Percentiles rank a stretch among this genome's conserved stretches.
Evolutionary conservation across 495 filamentous ascomycete genomes (phyloP).

Genomic region (Apodospora peruviana): DNA sequence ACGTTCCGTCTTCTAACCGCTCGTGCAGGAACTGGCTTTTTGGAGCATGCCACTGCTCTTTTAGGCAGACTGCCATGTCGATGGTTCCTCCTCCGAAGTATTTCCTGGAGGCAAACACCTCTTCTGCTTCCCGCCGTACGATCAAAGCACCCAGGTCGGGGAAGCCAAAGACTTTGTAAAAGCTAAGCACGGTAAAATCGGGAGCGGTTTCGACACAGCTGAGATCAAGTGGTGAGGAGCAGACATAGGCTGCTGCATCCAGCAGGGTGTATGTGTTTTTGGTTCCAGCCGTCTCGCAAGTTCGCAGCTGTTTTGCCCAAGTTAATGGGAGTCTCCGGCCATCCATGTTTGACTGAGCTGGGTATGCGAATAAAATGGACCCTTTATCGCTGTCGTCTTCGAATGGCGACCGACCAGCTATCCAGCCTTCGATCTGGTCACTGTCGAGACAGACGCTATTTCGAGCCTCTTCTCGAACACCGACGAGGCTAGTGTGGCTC

Average conservation of each 20-base stretch:
- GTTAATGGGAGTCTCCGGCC: conserved; percentile 67
- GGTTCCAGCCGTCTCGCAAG: neutral
- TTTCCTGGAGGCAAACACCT: conserved; percentile 55
- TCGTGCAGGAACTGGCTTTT: conserved; percentile 72
- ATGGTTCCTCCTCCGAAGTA: conserved; percentile 98
- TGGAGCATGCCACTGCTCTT: conserved; percentile 67
- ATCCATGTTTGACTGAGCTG: conserved; percentile 91
- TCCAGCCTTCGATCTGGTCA: conserved; percentile 64
- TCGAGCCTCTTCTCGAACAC: conserved; percentile 66
- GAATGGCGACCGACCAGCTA: conserved; percentile 28
- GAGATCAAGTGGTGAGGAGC: conserved; percentile 72
- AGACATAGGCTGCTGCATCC: conserved; percentile 83
- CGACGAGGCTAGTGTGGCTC: conserved; percentile 83
- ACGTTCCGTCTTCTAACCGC: conserved; percentile 80
- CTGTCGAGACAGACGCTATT: conserved; percentile 64
- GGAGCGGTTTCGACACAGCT: conserved; percentile 56
- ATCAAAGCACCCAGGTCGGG: conserved; percentile 87
- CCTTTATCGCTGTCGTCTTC: conserved; percentile 3
- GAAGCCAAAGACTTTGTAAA: conserved; percentile 97
- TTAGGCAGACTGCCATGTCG: conserved; percentile 61
- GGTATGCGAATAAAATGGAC: conserved; percentile 68
- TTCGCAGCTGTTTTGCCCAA: conserved; percentile 59
- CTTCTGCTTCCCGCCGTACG: conserved; percentile 63
- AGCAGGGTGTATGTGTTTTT: conserved; percentile 62
- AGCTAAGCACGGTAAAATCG: conserved; percentile 84